Evolutionary conservation across 176 grass and related monocot species (phyloP).

Genomic region (Carex pumila): DNA sequence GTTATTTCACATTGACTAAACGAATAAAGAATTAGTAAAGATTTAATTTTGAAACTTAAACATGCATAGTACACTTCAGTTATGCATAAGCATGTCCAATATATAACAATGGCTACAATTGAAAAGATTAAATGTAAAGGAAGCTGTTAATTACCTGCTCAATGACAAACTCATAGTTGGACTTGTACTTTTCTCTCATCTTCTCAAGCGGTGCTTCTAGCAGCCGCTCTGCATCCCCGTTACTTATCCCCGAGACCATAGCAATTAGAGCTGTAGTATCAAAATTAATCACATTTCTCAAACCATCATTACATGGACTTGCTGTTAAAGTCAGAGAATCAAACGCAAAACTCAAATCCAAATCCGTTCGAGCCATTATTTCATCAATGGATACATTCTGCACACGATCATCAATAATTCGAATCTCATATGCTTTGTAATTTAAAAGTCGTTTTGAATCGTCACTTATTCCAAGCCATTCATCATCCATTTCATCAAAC

Average conservation of each 20-base stretch:
- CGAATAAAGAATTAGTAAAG: background rate
- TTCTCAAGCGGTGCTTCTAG: conserved; percentile 35
- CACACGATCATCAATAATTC: conserved; percentile 7
- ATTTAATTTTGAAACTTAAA: background rate
- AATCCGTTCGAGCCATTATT: conserved; percentile 1
- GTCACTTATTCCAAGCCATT: conserved; percentile 38
- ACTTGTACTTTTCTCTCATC: conserved; percentile 65
- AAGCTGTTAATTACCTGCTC: conserved; percentile 44
- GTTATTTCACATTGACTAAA: background rate
- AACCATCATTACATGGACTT: conserved; percentile 2
- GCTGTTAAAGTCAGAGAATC: conserved; percentile 40
- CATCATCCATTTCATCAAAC: conserved; percentile 41
- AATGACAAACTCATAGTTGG: conserved; percentile 82
- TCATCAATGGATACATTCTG: background rate
- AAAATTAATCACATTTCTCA: conserved; percentile 62
- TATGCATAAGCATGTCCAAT: background rate
- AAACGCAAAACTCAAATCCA: conserved; percentile 22
- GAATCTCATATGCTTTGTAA: conserved; percentile 60
- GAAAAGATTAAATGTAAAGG: background rate
- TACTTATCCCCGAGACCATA: conserved; percentile 81
- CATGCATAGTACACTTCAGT: background rate
- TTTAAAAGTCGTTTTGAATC: conserved; percentile 18
- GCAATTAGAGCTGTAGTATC: conserved; percentile 82
- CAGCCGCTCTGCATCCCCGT: conserved; percentile 48
- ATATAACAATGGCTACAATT: background rate